phyloP scores from a whole-genome alignment of 164 flowering plant genomes.

The Macadamia tetraphylla region DNA sequence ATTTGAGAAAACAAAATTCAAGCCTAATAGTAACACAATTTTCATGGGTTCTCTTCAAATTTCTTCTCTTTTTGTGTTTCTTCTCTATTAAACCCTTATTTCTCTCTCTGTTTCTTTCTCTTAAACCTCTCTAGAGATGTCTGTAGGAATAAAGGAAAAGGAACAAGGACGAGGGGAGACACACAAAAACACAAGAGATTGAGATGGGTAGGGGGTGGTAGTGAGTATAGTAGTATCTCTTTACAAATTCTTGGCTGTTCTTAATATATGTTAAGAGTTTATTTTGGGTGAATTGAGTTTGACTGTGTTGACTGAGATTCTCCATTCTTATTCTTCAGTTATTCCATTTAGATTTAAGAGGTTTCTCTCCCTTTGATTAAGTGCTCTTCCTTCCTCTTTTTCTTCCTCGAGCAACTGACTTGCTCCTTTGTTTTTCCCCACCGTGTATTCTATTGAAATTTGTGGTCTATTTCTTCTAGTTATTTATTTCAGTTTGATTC shows the following conservation, averaged over 20 bases:
- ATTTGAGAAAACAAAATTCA: slow-evolving; percentile 1
- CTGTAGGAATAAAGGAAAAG: background rate
- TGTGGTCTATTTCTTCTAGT: slow-evolving; percentile 36
- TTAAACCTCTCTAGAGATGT: background rate
- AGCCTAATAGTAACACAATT: slow-evolving; percentile 16
- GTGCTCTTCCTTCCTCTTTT: slow-evolving; percentile 36
- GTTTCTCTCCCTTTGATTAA: slow-evolving; percentile 31
- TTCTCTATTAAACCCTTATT: background rate
- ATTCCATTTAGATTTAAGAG: slow-evolving; percentile 6
- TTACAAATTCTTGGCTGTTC: background rate
- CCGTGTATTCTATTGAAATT: slow-evolving; percentile 35
- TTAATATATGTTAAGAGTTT: background rate
- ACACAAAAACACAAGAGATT: too few species aligned
- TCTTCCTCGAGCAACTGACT: slow-evolving; percentile 83
- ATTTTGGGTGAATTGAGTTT: slow-evolving; percentile 20
- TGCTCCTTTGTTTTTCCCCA: slow-evolving; percentile 21
- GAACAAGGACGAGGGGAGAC: too few species aligned
- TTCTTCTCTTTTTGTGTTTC: slow-evolving; percentile 4
- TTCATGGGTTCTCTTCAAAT: slow-evolving; percentile 16
- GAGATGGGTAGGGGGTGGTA: background rate
- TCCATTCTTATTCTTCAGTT: slow-evolving; percentile 5
- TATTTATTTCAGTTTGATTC: slow-evolving; percentile 18
- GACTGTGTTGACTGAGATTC: slow-evolving; percentile 35
- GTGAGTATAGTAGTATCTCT: background rate
- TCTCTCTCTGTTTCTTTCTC: slow-evolving; percentile 2